Evolutionary conservation across 2,329 filamentous ascomycete species (phyloP).

Genomic region (Pseudogymnoascus sp.): DNA sequence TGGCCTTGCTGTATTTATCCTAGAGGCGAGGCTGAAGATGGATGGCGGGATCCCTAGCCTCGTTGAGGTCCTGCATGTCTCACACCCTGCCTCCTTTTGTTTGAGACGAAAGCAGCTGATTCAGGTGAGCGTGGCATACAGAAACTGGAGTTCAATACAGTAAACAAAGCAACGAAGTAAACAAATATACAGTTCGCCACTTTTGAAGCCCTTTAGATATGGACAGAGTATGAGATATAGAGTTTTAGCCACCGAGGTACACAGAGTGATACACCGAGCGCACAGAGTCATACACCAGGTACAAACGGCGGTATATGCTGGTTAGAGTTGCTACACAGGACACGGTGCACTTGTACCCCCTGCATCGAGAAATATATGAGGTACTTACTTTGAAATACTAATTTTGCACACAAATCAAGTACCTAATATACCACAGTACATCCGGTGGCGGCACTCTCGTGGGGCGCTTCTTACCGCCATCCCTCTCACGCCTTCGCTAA

Average conservation of each 20-base stretch:
- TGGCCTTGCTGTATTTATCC: neutral
- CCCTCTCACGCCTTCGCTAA: neutral
- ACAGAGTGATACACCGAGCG: neutral
- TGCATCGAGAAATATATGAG: neutral
- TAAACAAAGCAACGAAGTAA: neutral
- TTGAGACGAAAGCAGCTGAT: neutral
- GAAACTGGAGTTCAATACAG: neutral
- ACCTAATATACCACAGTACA: neutral
- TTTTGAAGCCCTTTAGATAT: neutral
- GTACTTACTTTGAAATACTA: neutral
- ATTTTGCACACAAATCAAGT: neutral
- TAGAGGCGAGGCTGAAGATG: neutral
- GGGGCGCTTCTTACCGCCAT: conserved; percentile 7
- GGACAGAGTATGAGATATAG: conserved; percentile 7
- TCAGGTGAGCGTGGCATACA: neutral
- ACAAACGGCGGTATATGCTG: neutral
- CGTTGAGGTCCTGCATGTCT: neutral
- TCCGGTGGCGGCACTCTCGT: conserved; percentile 1
- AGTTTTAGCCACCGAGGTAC: neutral
- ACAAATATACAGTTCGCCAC: neutral
- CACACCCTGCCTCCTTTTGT: conserved; percentile 3
- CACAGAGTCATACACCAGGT: neutral
- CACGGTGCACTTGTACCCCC: neutral
- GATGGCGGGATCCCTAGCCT: conserved; percentile 1
- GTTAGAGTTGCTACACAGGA: neutral